Conservation (phyloP, 768 basidiomycete species). For the Auriscalpium microsporum region DNA sequence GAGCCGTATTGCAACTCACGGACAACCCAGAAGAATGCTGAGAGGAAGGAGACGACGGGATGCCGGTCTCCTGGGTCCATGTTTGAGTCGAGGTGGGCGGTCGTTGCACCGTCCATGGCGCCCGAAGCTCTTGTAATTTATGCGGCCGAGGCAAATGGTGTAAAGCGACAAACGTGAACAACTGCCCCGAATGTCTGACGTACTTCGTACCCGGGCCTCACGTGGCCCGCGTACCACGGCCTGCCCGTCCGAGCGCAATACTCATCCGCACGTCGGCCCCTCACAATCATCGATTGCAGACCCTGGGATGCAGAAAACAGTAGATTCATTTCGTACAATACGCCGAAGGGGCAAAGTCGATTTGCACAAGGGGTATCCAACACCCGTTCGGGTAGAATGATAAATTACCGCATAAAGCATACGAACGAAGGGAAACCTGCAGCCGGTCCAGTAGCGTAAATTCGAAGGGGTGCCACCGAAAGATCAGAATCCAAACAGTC, state of each 20-base stretch:
- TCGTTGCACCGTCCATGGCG: slow-evolving; percentile 3
- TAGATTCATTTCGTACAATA: background rate
- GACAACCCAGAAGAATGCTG: slow-evolving; percentile 80
- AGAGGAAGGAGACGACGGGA: slow-evolving; percentile 66
- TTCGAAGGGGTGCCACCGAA: background rate
- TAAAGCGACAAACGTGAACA: background rate
- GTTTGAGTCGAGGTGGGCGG: background rate
- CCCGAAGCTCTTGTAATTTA: background rate
- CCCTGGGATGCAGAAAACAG: too few relatives aligned
- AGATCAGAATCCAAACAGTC: slow-evolving; percentile 53
- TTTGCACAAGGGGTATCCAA: background rate
- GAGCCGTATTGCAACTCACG: slow-evolving; percentile 37
- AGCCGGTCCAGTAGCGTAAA: background rate
- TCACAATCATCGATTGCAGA: too few relatives aligned
- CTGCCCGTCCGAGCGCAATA: too few relatives aligned
- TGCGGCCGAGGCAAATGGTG: background rate
- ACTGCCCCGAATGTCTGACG: background rate
- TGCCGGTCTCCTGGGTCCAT: slow-evolving; percentile 36
- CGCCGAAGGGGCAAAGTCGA: background rate
- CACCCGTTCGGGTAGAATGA: too few relatives aligned
- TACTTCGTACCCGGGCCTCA: background rate
- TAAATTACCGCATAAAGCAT: too few relatives aligned
- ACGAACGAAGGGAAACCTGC: background rate
- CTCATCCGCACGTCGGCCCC: too few relatives aligned
- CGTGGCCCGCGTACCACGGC: background rate